phyloP scores from a whole-genome alignment of 257 asterid genomes.

The Capsicum baccatum region DNA sequence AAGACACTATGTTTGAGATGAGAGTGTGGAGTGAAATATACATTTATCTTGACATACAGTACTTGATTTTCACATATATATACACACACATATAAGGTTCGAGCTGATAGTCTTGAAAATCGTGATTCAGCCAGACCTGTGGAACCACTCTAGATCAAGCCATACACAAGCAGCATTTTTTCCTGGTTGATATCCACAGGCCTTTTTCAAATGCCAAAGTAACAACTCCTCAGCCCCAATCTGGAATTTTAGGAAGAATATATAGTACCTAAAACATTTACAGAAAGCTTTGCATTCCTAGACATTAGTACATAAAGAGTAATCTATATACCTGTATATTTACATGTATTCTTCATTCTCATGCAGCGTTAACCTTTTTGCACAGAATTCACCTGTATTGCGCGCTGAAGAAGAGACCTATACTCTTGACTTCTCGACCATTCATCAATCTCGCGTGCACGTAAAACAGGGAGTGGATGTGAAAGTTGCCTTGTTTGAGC shows the following conservation, averaged over 20 bases:
- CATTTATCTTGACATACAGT: neutral
- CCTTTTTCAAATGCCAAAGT: neutral
- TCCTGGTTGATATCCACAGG: constrained; percentile 7
- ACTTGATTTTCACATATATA: neutral
- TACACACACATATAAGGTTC: neutral
- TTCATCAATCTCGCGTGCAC: constrained; percentile 94
- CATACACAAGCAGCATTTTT: constrained; percentile 2
- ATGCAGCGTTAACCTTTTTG: constrained; percentile 38
- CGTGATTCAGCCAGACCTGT: neutral
- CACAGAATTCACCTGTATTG: constrained; percentile 47
- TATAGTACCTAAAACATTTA: neutral
- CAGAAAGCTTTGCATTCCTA: neutral
- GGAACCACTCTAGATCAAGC: neutral
- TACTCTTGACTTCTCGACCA: constrained; percentile 92
- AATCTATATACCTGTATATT: neutral
- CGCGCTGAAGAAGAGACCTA: constrained; percentile 63
- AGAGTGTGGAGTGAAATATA: neutral
- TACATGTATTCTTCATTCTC: constrained; percentile 23
- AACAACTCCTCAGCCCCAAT: constrained; percentile 17
- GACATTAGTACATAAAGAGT: neutral
- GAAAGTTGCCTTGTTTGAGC: constrained; percentile 97
- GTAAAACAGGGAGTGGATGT: constrained; percentile 93
- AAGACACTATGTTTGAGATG: neutral
- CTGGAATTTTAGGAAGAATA: neutral
- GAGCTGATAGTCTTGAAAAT: neutral